Conservation (phyloP, 2,329 filamentous ascomycete species). For the Penicillium sp. region DNA sequence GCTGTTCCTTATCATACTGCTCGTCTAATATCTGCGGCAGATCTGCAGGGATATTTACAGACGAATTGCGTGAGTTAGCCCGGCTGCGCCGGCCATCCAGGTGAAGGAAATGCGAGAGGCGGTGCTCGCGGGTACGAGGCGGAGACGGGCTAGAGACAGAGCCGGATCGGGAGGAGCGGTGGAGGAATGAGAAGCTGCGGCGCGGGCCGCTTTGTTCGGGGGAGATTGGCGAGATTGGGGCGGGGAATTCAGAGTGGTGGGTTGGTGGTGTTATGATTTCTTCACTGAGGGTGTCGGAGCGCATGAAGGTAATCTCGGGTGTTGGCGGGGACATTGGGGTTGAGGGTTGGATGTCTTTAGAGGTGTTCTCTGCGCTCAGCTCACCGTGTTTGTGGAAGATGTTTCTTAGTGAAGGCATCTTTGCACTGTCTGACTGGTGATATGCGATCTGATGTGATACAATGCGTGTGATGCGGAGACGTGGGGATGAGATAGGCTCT, state of each 20-base stretch:
- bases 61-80: constrained; percentile 28
- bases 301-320: constrained; percentile 75
- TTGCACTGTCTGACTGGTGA: constrained; percentile 8
- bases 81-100: constrained; percentile 32
- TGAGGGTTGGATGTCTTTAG: constrained; percentile 40
- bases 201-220: constrained; percentile 23
- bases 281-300: constrained; percentile 73
- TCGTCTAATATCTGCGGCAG: constrained; percentile 65
- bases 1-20: constrained; percentile 47
- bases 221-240: constrained; percentile 6
- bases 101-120: constrained; percentile 34
- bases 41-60: constrained; percentile 70
- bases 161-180: constrained; percentile 25
- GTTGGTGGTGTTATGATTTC: constrained; percentile 70
- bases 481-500: not conserved
- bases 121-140: constrained; percentile 26
- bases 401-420: constrained; percentile 55
- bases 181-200: constrained; percentile 34
- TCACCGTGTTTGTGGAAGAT: constrained; percentile 60
- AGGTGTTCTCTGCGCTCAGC: constrained; percentile 38
- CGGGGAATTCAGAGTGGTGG: constrained; percentile 43
- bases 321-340: constrained; percentile 35
- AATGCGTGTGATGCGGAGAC: not conserved
- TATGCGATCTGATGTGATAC: constrained; percentile 3
- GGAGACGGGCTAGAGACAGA: constrained; percentile 27